Evolutionary conservation across 129 eudicot genomes (phyloP).

Genomic region (Helichrysum umbraculigerum): DNA sequence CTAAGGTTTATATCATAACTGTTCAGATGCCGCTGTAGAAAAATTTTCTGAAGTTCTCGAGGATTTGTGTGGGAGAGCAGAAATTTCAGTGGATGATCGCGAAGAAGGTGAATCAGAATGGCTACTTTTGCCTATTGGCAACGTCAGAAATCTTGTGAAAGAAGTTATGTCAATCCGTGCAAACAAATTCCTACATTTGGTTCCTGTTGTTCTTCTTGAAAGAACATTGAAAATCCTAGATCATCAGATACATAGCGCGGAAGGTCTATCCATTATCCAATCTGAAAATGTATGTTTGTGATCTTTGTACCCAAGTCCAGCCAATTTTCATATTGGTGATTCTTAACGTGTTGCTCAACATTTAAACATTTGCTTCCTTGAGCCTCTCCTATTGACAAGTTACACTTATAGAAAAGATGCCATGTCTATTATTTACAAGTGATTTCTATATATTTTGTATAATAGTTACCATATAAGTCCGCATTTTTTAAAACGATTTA

Average conservation of each 20-base stretch:
- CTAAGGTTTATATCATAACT: slow-evolving; percentile 22
- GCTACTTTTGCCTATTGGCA: slow-evolving; percentile 67
- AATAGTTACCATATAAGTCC: neutral
- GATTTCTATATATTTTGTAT: slow-evolving; percentile 2
- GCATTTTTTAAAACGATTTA: neutral
- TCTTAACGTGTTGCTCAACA: neutral
- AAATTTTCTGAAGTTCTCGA: slow-evolving; percentile 79
- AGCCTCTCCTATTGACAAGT: slow-evolving; percentile 1
- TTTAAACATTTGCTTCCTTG: slow-evolving; percentile 24
- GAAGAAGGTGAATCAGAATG: slow-evolving; percentile 89
- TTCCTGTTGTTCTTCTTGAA: slow-evolving; percentile 66
- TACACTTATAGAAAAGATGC: neutral
- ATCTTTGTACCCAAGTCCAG: slow-evolving; percentile 9
- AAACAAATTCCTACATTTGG: slow-evolving; percentile 63
- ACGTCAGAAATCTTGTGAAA: slow-evolving; percentile 59
- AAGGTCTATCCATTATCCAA: slow-evolving; percentile 82
- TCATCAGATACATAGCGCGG: slow-evolving; percentile 92
- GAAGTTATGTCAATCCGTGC: slow-evolving; percentile 76
- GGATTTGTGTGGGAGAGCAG: slow-evolving; percentile 73
- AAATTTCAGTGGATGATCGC: slow-evolving; percentile 70
- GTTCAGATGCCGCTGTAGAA: slow-evolving; percentile 63
- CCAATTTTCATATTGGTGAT: neutral
- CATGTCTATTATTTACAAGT: neutral
- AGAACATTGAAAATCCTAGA: slow-evolving; percentile 72
- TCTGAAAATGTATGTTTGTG: slow-evolving; percentile 74